phyloP scores from a whole-genome alignment of 345 rosid species.

The Salix koriyanagi region DNA sequence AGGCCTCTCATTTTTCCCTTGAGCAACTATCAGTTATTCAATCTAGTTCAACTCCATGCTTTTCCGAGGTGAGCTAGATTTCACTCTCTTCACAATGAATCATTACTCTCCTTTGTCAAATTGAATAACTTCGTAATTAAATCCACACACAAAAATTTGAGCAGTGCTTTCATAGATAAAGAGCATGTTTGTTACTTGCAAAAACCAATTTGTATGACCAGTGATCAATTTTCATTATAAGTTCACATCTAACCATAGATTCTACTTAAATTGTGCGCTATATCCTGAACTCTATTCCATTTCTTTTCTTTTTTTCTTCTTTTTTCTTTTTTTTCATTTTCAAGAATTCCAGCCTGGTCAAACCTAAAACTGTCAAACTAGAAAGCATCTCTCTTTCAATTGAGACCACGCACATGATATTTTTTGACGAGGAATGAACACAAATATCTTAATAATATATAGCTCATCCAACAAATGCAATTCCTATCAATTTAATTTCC shows the following conservation, averaged over 20 bases:
- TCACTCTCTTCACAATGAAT: not conserved
- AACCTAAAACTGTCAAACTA: not conserved
- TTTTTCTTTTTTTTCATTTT: not conserved
- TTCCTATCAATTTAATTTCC: not conserved
- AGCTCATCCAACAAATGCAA: not conserved
- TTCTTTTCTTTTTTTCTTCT: not conserved
- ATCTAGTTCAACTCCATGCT: not conserved
- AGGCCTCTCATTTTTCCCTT: not conserved
- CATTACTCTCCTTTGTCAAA: not conserved
- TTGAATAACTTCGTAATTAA: not conserved
- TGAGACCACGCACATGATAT: not conserved
- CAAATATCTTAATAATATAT: not conserved
- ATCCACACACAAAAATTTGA: not conserved
- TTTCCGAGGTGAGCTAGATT: not conserved
- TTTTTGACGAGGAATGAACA: not conserved
- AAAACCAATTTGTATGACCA: not conserved
- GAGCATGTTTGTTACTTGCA: not conserved
- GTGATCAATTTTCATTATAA: not conserved
- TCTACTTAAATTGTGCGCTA: not conserved
- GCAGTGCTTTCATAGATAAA: not conserved
- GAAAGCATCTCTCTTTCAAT: not conserved
- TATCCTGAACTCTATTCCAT: not conserved
- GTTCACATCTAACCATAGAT: not conserved
- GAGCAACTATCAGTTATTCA: not conserved
- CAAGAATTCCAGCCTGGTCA: not conserved